A percentile compares a stretch with the other conserved stretches of the same genome.
These are phyloP conservation scores for Cladobotryum protrusum DNA, from an alignment of 2,329 filamentous ascomycete genomes.

Conservation along the genomic window DNA sequence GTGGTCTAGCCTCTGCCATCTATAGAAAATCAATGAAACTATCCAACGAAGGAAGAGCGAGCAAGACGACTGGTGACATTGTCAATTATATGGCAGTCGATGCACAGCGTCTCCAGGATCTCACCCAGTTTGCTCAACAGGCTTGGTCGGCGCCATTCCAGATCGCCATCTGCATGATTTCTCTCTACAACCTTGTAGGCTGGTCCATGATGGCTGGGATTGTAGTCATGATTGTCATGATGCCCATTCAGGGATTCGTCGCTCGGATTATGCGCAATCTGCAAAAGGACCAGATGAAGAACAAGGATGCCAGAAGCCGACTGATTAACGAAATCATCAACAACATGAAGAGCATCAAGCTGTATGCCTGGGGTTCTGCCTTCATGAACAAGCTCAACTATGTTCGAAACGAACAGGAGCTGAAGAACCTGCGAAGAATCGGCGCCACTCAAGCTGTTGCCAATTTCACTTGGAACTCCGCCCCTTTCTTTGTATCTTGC, in stretches of 20 bases:
- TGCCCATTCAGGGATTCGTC: conserved; percentile 89
- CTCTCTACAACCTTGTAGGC: conserved; percentile 90
- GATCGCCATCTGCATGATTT: conserved; percentile 91
- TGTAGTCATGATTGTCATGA: conserved; percentile 93
- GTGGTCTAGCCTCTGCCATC: conserved; percentile 80
- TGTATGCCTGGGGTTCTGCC: conserved; percentile 94
- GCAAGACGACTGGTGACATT: conserved; percentile 93
- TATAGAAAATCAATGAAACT: conserved; percentile 86
- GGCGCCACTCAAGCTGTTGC: conserved; percentile 89
- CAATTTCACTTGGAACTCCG: conserved; percentile 97
- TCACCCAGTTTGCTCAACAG: conserved; percentile 93
- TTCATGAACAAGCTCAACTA: conserved; percentile 98
- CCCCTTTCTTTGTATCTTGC: conserved; percentile 95
- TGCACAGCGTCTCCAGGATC: conserved; percentile 86
- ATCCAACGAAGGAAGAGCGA: conserved; percentile 84
- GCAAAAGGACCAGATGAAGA: conserved; percentile 97
- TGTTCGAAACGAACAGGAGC: conserved; percentile 90
- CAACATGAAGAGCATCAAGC: conserved; percentile 99
- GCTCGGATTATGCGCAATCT: conserved; percentile 88
- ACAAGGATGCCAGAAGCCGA: conserved; percentile 89
- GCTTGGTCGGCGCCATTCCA: conserved; percentile 97
- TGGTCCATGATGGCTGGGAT: conserved; percentile 94
- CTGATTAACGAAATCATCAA: conserved; percentile 97
- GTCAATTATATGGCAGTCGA: conserved; percentile 99
- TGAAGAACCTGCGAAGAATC: conserved; percentile 93